A percentile compares a stretch with the other conserved stretches of the same genome.
Conservation (phyloP, 2,329 filamentous ascomycete species). For the Pseudogymnoascus sp. region DNA sequence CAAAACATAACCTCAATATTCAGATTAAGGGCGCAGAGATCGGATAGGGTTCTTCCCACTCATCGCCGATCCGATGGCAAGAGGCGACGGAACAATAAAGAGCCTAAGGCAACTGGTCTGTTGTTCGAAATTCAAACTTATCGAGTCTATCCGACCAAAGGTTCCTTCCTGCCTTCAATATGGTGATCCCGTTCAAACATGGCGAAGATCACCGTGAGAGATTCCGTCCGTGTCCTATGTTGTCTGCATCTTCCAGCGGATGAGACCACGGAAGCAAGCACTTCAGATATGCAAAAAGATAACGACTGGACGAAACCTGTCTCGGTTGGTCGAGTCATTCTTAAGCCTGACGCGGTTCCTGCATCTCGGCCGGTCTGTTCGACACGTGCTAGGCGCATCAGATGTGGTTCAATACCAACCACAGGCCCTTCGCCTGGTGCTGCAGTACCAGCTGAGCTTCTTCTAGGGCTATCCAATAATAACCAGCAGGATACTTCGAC, state of each 20-base stretch:
- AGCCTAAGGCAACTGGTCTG: background rate
- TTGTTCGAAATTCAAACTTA: background rate
- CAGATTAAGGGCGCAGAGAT: background rate
- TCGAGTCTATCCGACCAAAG: background rate
- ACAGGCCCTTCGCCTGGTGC: background rate
- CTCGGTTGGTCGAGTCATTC: background rate
- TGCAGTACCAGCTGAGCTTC: background rate
- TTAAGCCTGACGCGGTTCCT: background rate
- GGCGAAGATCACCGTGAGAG: background rate
- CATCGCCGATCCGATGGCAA: background rate
- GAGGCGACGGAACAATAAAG: constrained; percentile 2
- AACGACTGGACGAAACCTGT: background rate
- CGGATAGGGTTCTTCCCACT: background rate
- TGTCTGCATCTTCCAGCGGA: background rate
- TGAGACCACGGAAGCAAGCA: background rate
- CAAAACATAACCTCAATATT: background rate
- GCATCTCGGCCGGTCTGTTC: background rate
- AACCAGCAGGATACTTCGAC: background rate
- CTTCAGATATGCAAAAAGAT: background rate
- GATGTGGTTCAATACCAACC: background rate
- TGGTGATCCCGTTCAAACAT: background rate
- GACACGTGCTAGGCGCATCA: background rate
- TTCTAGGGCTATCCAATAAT: background rate
- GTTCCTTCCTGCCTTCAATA: background rate
- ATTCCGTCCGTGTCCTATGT: background rate